Evolutionary conservation across 2,329 filamentous ascomycete species (phyloP).

Genomic region (Blastomyces silverae): DNA sequence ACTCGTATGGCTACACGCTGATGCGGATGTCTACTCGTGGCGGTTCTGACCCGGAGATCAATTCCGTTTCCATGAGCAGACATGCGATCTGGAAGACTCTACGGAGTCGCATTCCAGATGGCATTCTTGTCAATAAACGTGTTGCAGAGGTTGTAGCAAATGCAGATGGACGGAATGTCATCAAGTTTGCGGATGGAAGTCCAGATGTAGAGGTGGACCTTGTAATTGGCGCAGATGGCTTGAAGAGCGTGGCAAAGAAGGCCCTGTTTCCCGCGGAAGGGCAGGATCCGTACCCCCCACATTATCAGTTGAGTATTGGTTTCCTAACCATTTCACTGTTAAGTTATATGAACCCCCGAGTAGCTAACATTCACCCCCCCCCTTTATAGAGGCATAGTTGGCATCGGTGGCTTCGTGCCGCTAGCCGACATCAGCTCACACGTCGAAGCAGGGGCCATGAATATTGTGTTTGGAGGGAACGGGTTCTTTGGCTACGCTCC

Average conservation of each 20-base stretch:
- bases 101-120: conserved; percentile 32
- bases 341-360: not conserved
- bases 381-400: conserved; percentile 35
- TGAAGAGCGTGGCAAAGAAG: conserved; percentile 34
- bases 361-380: not conserved
- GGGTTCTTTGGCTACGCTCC: conserved; percentile 49
- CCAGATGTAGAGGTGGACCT: conserved; percentile 35
- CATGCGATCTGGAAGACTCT: conserved; percentile 37
- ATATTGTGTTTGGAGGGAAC: conserved; percentile 43
- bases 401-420: conserved; percentile 45
- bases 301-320: conserved; percentile 34
- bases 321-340: not conserved
- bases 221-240: conserved; percentile 41
- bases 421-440: conserved; percentile 24
- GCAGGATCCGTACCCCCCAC: conserved; percentile 34
- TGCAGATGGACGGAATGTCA: conserved; percentile 24
- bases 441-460: conserved; percentile 37
- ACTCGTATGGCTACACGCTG: conserved; percentile 32
- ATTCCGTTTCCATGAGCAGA: conserved; percentile 35
- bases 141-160: conserved; percentile 28
- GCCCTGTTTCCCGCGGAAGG: conserved; percentile 33
- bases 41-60: conserved; percentile 22
- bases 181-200: conserved; percentile 34
- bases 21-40: conserved; percentile 24
- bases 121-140: conserved; percentile 31